Base-by-base conservation (phyloP, 768 basidiomycete species). In the Xerocomellus dryophilus region DNA sequence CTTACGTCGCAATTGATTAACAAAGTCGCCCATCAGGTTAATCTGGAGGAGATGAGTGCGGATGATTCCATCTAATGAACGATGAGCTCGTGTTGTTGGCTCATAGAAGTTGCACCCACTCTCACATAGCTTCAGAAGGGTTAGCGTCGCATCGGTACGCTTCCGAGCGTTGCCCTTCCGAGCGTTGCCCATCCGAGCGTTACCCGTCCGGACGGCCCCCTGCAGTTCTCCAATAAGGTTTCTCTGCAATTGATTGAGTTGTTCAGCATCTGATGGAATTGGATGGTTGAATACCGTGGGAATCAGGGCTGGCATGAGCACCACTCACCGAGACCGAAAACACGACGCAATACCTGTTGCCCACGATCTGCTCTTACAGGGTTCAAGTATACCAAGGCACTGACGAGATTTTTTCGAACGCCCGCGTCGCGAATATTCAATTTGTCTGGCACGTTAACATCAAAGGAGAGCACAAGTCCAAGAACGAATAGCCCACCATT, bases 91-190 rank as follows among this genome's bases (percentile, higher is more conserved):
- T 17, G 5, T 23, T n/a, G 8, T 10, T 36, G 8, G 10, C 3
- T 17, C 12, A 2, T 40, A 17, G 14, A 43, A 39, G n/a, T 5
- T n/a, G 27, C 4, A 27, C 49, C 14, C 14, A 65, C 62, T 52
- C 32, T 61, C 51, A 25, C 50, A 54, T n/a, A 64, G 50, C 11
- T 57, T 58, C 32, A 64, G 8, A n/a, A 64, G 25, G 2, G 62
- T 56, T 43, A 61, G 32, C 5, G 62, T 64, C 12, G 59, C 51
- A 29, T 53, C 60, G 6, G 51, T 64, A 29, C 63, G 63, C n/a
- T 54, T 56, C 21, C 42, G 48, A n/a, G 46, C 17, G 29, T 50
- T 52, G 5, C 46, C 34, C 0, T 20, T 35, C 34, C 42, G 48
- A n/a, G 46, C 17, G 29, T 50, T 52, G 5, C 46, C 34, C 0